phyloP scores from a whole-genome alignment of 345 rosid genomes.

The Acer campestre region DNA sequence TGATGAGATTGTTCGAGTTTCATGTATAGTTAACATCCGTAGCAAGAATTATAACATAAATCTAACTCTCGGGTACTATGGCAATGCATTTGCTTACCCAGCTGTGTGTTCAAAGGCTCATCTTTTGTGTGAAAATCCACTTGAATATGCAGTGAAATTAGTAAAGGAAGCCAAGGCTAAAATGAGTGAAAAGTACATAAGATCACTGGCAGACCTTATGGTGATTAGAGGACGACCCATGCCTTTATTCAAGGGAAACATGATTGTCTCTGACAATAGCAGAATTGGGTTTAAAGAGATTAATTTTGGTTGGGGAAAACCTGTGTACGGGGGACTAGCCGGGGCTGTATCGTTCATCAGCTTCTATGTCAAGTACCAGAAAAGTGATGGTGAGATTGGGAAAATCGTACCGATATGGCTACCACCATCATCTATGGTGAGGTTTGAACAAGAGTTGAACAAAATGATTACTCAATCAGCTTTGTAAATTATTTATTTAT shows the following conservation, averaged over 20 bases:
- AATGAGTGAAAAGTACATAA: slow-evolving; percentile 20
- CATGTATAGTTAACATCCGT: slow-evolving; percentile 1
- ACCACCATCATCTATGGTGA: slow-evolving; percentile 24
- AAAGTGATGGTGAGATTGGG: slow-evolving; percentile 22
- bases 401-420: slow-evolving; percentile 16
- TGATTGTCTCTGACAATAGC: background rate
- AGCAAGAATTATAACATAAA: slow-evolving; percentile 3
- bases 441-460: slow-evolving; percentile 19
- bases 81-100: slow-evolving; percentile 23
- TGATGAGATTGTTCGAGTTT: slow-evolving; percentile 8
- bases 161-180: slow-evolving; percentile 20
- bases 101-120: slow-evolving; percentile 14
- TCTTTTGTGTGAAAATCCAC: background rate
- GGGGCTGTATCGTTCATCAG: background rate
- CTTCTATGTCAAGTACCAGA: slow-evolving; percentile 3
- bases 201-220: slow-evolving; percentile 7
- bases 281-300: background rate
- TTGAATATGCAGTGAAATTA: slow-evolving; percentile 19
- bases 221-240: slow-evolving; percentile 11
- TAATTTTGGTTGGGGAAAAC: slow-evolving; percentile 34
- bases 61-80: slow-evolving; percentile 30
- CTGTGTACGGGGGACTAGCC: slow-evolving; percentile 19
- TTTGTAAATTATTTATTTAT: too few relatives aligned
- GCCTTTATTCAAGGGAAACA: background rate
- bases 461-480: background rate